A percentile compares a stretch with the other conserved stretches of the same genome.
Conservation (phyloP, 169 alveolate genomes). For the Cryptosporidium felis region DNA sequence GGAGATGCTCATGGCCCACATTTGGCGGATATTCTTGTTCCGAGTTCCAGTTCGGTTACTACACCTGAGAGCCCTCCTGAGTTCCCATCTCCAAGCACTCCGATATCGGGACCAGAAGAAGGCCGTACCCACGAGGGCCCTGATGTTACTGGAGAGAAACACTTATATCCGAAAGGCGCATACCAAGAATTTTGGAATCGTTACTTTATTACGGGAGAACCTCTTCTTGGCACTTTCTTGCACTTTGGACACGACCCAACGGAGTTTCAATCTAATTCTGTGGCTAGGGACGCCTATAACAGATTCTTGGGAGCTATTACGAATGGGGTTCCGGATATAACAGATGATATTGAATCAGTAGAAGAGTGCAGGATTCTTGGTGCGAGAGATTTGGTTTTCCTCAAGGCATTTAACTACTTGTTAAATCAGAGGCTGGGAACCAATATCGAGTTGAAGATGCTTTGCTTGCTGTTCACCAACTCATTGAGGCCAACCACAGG, state of each 20-base stretch:
- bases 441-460: background rate
- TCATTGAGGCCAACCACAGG: background rate
- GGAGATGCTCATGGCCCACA: too few relatives aligned
- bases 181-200: too few relatives aligned
- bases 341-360: background rate
- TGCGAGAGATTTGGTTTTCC: background rate
- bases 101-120: too few relatives aligned
- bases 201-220: background rate
- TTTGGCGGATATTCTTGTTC: too few relatives aligned
- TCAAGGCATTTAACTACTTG: background rate
- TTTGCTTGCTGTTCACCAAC: slow-evolving; percentile 21
- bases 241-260: background rate
- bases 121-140: too few relatives aligned
- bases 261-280: background rate
- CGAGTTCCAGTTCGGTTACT: too few relatives aligned
- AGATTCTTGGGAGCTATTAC: background rate
- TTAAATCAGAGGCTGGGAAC: background rate
- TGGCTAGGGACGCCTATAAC: background rate
- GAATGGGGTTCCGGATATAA: background rate
- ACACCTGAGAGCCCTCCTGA: too few relatives aligned
- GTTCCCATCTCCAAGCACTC: too few relatives aligned
- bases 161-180: too few relatives aligned
- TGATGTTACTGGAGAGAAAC: too few relatives aligned
- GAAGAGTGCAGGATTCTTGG: background rate
- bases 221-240: background rate